These are phyloP conservation scores for Metarhizium humberi DNA, from an alignment of 2,329 filamentous ascomycete species.

Conservation along the genomic window DNA sequence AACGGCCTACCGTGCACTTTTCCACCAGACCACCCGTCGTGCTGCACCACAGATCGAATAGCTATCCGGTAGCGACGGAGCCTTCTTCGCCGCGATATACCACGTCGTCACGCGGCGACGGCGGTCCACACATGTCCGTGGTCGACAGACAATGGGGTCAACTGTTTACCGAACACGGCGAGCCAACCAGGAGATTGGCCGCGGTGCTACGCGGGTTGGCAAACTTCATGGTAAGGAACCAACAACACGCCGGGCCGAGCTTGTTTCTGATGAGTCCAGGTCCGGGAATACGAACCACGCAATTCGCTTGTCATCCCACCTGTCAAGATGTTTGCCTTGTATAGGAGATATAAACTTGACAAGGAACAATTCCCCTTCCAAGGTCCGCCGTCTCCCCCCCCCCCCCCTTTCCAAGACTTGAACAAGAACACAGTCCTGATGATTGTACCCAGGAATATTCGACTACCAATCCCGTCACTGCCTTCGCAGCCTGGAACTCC, in stretches of 20 bases:
- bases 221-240: constrained; percentile 53
- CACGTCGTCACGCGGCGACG: constrained; percentile 2
- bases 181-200: constrained; percentile 57
- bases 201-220: constrained; percentile 68
- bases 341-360: constrained; percentile 54
- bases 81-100: not conserved
- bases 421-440: constrained; percentile 4
- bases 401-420: not conserved
- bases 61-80: not conserved
- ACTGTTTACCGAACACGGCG: constrained; percentile 59
- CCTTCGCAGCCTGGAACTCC: constrained; percentile 25
- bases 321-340: constrained; percentile 65
- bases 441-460: constrained; percentile 37
- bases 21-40: constrained; percentile 18
- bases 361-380: constrained; percentile 61
- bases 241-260: not conserved
- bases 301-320: constrained; percentile 59
- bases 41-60: constrained; percentile 11
- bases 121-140: constrained; percentile 21
- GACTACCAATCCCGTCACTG: constrained; percentile 23
- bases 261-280: constrained; percentile 10
- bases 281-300: constrained; percentile 20
- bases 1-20: constrained; percentile 21
- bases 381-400: constrained; percentile 28
- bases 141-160: constrained; percentile 68